phyloP scores from a whole-genome alignment of 2,329 filamentous ascomycete genomes.

The Dryadomyces quercus-mongolicae region DNA sequence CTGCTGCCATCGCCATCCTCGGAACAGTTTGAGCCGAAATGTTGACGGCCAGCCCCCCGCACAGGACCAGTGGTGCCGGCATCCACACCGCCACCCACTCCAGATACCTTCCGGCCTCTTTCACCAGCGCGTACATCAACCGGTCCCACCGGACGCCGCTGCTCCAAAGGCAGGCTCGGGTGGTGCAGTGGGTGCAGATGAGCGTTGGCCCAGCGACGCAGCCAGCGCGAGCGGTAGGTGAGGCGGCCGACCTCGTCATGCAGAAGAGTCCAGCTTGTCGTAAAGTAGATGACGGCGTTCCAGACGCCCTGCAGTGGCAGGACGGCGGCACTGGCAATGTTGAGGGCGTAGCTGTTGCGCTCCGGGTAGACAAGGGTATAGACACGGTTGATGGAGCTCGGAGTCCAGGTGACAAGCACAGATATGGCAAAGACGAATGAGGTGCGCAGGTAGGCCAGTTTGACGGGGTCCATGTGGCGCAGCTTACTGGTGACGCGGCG shows the following conservation, averaged over 20 bases:
- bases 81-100: too few species aligned
- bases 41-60: not conserved
- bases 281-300: constrained; percentile 68
- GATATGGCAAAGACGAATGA: constrained; percentile 50
- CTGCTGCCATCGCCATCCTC: not conserved
- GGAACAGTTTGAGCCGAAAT: not conserved
- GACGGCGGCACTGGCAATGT: constrained; percentile 58
- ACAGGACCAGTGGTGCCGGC: not conserved
- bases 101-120: not conserved
- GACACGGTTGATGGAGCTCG: constrained; percentile 61
- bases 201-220: not conserved
- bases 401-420: constrained; percentile 50
- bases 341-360: constrained; percentile 48
- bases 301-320: constrained; percentile 69
- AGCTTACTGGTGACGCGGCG: constrained; percentile 21
- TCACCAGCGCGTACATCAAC: not conserved
- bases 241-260: constrained; percentile 13
- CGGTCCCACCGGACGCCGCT: too few species aligned
- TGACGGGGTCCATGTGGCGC: constrained; percentile 39
- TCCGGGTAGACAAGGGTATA: constrained; percentile 50
- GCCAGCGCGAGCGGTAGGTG: constrained; percentile 3
- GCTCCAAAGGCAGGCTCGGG: not conserved
- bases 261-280: constrained; percentile 41
- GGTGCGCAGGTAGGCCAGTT: constrained; percentile 47
- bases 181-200: not conserved